These are phyloP conservation scores for Candida awuae DNA, from an alignment of 805 yeast genomes.

Conservation along the genomic window DNA sequence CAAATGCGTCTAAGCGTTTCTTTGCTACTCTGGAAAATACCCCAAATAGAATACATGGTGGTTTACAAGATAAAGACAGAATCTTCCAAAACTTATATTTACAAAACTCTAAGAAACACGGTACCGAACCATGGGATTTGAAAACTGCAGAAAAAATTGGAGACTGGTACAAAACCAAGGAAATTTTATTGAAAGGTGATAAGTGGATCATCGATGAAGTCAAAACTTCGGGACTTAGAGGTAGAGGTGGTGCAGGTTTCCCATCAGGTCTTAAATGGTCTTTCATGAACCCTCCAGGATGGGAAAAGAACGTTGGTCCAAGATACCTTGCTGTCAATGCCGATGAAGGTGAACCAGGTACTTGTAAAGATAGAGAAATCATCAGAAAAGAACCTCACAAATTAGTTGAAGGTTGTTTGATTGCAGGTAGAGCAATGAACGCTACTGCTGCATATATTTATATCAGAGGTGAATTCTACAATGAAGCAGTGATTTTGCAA, in stretches of 20 bases:
- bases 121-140: constrained; percentile 47
- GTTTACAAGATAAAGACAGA: constrained; percentile 74
- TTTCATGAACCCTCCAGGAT: constrained; percentile 91
- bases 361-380: constrained; percentile 88
- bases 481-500: constrained; percentile 69
- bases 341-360: constrained; percentile 93
- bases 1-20: constrained; percentile 11
- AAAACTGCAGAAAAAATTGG: constrained; percentile 73
- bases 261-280: constrained; percentile 91
- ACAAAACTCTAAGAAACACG: constrained; percentile 46
- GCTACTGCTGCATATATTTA: constrained; percentile 89
- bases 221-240: constrained; percentile 78
- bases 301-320: constrained; percentile 89
- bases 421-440: constrained; percentile 88
- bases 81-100: constrained; percentile 75
- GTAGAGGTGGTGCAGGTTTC: constrained; percentile 93
- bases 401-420: constrained; percentile 83
- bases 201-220: constrained; percentile 85
- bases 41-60: constrained; percentile 57
- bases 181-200: constrained; percentile 74
- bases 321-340: constrained; percentile 85
- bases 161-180: constrained; percentile 90
- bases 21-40: constrained; percentile 40
- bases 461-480: constrained; percentile 85
- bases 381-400: constrained; percentile 89